These are phyloP conservation scores for Pseudogymnoascus verrucosus DNA, from an alignment of 2,329 filamentous ascomycete species.

Conservation along the genomic window DNA sequence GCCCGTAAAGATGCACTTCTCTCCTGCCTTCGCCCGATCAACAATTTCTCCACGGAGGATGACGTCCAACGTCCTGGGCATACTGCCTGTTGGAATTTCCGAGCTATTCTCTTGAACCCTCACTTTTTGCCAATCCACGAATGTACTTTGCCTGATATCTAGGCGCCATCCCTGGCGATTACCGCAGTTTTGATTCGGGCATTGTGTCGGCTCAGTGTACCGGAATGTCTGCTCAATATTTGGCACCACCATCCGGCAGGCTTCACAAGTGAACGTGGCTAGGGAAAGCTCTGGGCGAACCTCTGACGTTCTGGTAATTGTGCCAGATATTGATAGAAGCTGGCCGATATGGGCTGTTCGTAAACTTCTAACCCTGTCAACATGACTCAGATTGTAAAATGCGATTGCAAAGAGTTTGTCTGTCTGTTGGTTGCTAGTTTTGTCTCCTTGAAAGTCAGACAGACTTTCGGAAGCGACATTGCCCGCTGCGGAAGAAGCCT, in stretches of 20 bases:
- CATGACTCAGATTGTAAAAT: conserved; percentile 62
- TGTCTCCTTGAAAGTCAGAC: conserved; percentile 55
- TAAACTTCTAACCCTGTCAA: conserved; percentile 37
- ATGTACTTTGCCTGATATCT: conserved; percentile 95
- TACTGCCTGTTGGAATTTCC: conserved; percentile 95
- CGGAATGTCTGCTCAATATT: conserved; percentile 97
- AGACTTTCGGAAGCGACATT: conserved; percentile 54
- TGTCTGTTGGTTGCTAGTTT: conserved; percentile 86
- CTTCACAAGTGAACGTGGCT: conserved; percentile 86
- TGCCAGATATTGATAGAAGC: conserved; percentile 90
- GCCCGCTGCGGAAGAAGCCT: conserved; percentile 60
- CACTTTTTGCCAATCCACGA: conserved; percentile 98
- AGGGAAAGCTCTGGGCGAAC: conserved; percentile 88
- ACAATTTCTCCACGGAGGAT: conserved; percentile 96
- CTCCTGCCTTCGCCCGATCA: conserved; percentile 90
- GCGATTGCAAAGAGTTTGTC: conserved; percentile 84
- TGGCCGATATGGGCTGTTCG: conserved; percentile 87
- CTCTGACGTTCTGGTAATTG: conserved; percentile 93
- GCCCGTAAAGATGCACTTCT: conserved; percentile 97
- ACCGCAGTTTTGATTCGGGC: conserved; percentile 77
- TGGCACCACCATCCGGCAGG: conserved; percentile 73
- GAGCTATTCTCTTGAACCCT: conserved; percentile 97
- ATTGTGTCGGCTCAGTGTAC: conserved; percentile 94
- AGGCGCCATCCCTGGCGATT: conserved; percentile 91
- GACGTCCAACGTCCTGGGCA: conserved; percentile 96